Base-by-base conservation (phyloP, 257 asterid species). In the Capsicum chinense region DNA sequence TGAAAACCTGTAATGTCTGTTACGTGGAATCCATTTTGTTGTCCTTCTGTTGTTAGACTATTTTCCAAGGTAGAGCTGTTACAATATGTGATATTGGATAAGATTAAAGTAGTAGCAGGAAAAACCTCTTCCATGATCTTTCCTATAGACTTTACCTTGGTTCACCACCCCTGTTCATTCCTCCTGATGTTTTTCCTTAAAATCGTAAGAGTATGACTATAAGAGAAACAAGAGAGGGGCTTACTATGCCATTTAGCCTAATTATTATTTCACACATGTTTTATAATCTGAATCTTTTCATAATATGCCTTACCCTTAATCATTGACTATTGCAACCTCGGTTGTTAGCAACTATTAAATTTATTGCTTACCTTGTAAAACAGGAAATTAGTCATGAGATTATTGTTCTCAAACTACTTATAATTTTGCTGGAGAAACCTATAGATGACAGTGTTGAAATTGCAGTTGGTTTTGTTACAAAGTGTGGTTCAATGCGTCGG, bases 401-500 rank as follows among this genome's bases (percentile, higher is more conserved):
- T 69, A 96, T 96, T 87, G 99, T 98, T 74, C 97, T 96, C 58
- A 98, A 96, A 90, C 93, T 96, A 56, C 91, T 93, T 82, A 92
- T 97, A 0, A 84, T 93, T 57, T 91, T 94, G 85, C 88, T 96
- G 69, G 97, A 93, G 63, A 92, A 91, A 85, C 98, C 99, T 14
- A 91, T 97, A 7, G 97, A 94, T 85, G 99, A 94, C 68, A 96
- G 98, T 81, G 99, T 96, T 76, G 99, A 94, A 84, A 98, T 96
- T 76, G 98, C 99, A 10, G 98, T 90, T 11, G 97, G 97, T 16
- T 96, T 94, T 81, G 98, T 96, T 50, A 91, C 93, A 0, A 98
- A 96, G 85, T 93, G 98, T 37, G 99, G 98, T 26, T 89, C 98
- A 80, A 92, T 93, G 89, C 94, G 94, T 50, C 97, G 90, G 87